A percentile compares a stretch with the other conserved stretches of the same genome.
phyloP scores from a whole-genome alignment of 495 filamentous ascomycete species.

The Halenospora varia region DNA sequence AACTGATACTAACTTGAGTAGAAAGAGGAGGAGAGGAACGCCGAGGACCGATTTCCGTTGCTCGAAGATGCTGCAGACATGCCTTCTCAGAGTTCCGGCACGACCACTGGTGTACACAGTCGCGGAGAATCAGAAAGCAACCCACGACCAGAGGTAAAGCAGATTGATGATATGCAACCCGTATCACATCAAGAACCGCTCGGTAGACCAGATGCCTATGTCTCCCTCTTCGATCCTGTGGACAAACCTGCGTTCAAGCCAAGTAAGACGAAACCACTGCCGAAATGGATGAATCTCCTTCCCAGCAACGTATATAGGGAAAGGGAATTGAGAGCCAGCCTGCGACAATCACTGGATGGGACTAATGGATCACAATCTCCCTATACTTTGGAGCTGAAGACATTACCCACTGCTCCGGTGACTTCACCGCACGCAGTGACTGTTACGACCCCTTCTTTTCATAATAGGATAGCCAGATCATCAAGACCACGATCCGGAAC shows the following conservation, averaged over 20 bases:
- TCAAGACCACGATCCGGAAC: no score
- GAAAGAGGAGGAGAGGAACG: background rate
- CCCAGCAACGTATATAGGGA: slow-evolving; percentile 22
- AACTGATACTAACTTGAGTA: background rate
- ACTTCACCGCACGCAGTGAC: no score
- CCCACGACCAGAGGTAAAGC: background rate
- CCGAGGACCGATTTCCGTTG: slow-evolving; percentile 5
- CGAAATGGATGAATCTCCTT: slow-evolving; percentile 39
- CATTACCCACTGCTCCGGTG: no score
- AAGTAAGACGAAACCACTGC: slow-evolving; percentile 41
- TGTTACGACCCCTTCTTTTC: no score
- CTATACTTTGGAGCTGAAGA: background rate
- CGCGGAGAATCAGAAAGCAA: slow-evolving; percentile 16
- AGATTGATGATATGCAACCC: no score
- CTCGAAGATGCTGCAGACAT: slow-evolving; percentile 11
- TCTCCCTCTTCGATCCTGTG: slow-evolving; percentile 38
- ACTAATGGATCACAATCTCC: background rate
- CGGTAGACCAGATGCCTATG: slow-evolving; percentile 29
- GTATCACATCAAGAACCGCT: background rate
- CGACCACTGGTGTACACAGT: slow-evolving; percentile 12
- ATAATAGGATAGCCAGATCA: no score
- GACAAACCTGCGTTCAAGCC: slow-evolving; percentile 35
- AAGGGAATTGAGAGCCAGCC: slow-evolving; percentile 1
- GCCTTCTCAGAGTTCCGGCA: slow-evolving; percentile 10
- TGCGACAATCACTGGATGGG: background rate